These are phyloP conservation scores for Aspergillus niger DNA, from an alignment of 2,329 filamentous ascomycete genomes.

Conservation along the genomic window DNA sequence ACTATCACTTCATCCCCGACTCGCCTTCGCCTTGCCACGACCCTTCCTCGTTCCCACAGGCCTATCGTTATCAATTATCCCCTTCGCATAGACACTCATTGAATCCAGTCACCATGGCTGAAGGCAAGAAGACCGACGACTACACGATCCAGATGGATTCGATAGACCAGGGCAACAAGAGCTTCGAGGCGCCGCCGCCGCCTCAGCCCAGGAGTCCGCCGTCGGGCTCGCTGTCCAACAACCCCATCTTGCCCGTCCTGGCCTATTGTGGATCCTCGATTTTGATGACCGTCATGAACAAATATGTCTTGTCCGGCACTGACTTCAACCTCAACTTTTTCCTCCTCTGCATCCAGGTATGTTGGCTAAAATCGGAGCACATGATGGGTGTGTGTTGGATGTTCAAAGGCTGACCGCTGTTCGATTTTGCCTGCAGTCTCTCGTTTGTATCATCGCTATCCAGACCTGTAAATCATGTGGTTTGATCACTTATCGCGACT, in stretches of 20 bases:
- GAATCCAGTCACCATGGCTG: constrained; percentile 63
- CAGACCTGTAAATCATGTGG: constrained; percentile 77
- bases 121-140: constrained; percentile 85
- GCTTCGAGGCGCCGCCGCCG: constrained; percentile 44
- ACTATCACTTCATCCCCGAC: constrained; percentile 4
- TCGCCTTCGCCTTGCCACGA: not conserved
- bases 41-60: not conserved
- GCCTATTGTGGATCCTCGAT: constrained; percentile 96
- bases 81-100: constrained; percentile 6
- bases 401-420: constrained; percentile 7
- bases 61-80: constrained; percentile 9
- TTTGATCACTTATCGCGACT: constrained; percentile 79
- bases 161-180: constrained; percentile 53
- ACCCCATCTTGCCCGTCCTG: constrained; percentile 76
- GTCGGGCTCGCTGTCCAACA: constrained; percentile 65
- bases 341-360: constrained; percentile 87
- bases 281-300: constrained; percentile 99
- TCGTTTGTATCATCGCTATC: constrained; percentile 87
- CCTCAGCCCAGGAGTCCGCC: constrained; percentile 39
- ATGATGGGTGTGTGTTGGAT: not conserved
- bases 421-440: constrained; percentile 59
- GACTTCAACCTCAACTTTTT: constrained; percentile 97
- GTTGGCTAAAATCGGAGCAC: constrained; percentile 28
- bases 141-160: constrained; percentile 72
- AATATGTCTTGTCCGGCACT: constrained; percentile 90